These are phyloP conservation scores for Stemphylium lycopersici DNA, from an alignment of 2,329 filamentous ascomycete species.

Conservation along the genomic window DNA sequence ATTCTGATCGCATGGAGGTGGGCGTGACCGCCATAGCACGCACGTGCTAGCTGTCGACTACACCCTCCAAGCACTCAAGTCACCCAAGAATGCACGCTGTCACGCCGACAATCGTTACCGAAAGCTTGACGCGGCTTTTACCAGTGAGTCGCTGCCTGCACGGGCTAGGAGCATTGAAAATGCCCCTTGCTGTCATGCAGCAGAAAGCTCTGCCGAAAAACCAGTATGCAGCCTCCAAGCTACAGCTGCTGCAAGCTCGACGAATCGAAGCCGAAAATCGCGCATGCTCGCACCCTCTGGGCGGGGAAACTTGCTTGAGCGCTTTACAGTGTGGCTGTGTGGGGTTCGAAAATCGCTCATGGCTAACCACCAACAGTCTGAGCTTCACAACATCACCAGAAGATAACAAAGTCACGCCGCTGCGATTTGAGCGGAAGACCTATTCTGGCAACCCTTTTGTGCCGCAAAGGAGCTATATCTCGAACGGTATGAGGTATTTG, in stretches of 20 bases:
- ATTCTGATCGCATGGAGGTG: too few relatives aligned
- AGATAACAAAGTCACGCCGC: constrained; percentile 20
- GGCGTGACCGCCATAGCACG: too few relatives aligned
- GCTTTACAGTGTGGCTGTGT: constrained; percentile 26
- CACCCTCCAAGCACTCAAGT: too few relatives aligned
- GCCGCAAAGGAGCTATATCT: constrained; percentile 10
- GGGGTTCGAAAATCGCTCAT: constrained; percentile 30
- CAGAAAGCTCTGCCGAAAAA: background rate
- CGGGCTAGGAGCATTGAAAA: too few relatives aligned
- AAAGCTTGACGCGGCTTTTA: too few relatives aligned
- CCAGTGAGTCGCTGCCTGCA: too few relatives aligned
- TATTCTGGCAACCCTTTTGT: constrained; percentile 17
- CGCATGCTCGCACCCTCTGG: constrained; percentile 5
- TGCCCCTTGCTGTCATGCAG: background rate
- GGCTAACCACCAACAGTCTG: constrained; percentile 33
- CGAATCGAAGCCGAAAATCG: constrained; percentile 7
- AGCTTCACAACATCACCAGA: constrained; percentile 13
- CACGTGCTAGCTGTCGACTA: too few relatives aligned
- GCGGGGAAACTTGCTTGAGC: constrained; percentile 8
- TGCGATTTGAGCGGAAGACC: constrained; percentile 9
- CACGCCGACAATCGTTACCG: too few relatives aligned
- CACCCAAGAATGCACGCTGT: too few relatives aligned
- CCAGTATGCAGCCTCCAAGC: background rate
- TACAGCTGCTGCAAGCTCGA: background rate
- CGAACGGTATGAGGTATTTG: constrained; percentile 31